Conservation (phyloP, 2,329 filamentous ascomycete species). For the Lizonia empirigonia region DNA sequence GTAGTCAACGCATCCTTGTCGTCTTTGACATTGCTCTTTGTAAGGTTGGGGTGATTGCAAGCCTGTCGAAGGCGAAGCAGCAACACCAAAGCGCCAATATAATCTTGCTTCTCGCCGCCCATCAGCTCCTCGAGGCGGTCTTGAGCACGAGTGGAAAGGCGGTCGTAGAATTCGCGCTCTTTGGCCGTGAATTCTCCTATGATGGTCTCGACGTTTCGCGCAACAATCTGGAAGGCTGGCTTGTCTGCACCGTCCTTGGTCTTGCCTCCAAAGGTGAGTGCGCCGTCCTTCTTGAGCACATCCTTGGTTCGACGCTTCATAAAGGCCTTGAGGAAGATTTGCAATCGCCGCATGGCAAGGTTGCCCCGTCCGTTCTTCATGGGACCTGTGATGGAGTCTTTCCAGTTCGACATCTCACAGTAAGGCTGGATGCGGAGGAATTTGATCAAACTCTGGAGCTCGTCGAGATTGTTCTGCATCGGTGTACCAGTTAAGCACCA, state of each 20-base stretch:
- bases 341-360: slow-evolving; percentile 83
- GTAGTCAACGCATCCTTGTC: slow-evolving; percentile 84
- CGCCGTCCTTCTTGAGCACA: slow-evolving; percentile 86
- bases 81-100: slow-evolving; percentile 90
- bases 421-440: slow-evolving; percentile 94
- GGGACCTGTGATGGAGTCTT: slow-evolving; percentile 85
- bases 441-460: slow-evolving; percentile 89
- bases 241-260: slow-evolving; percentile 60
- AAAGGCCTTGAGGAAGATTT: slow-evolving; percentile 84
- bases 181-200: slow-evolving; percentile 77
- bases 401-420: slow-evolving; percentile 84
- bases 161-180: slow-evolving; percentile 84
- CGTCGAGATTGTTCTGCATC: slow-evolving; percentile 97
- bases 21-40: slow-evolving; percentile 81
- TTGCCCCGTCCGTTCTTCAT: slow-evolving; percentile 90
- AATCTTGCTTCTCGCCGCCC: slow-evolving; percentile 77
- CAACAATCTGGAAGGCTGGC: slow-evolving; percentile 85
- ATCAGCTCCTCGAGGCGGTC: slow-evolving; percentile 89
- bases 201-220: slow-evolving; percentile 83
- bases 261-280: slow-evolving; percentile 77
- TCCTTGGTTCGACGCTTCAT: slow-evolving; percentile 99
- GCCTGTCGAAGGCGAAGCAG: slow-evolving; percentile 89
- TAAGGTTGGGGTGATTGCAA: slow-evolving; percentile 90
- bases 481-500: slow-evolving; percentile 98
- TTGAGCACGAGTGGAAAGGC: slow-evolving; percentile 82